Base-by-base conservation (phyloP, 176 grass and related monocot species). In the Ensete glaucum region DNA sequence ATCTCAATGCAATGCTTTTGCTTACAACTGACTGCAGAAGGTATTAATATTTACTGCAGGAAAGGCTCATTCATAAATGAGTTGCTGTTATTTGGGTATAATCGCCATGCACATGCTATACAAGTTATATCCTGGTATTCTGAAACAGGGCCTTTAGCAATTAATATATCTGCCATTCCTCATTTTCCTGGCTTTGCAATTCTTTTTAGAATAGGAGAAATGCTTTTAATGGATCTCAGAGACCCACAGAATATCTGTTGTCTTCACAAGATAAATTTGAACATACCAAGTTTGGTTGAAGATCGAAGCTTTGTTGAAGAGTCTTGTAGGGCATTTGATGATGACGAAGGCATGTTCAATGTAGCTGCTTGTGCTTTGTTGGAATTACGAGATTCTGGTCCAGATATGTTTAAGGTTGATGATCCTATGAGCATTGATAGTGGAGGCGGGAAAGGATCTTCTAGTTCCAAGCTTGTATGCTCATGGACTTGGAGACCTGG, bases 401-500 rank as follows among this genome's bases (percentile, higher is more conserved):
- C 91, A 81, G 87, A 82, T 63, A 91, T 83, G 68, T 73, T 86
- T 56, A 90, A 83, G 77, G 85, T 88, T 80, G 88, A 91, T 58
- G 87, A 81, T 89, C 92, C 78, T 62, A 99, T 99, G 95, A 88
- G 85, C 71, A 91, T 99, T 71, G 90, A 99, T 78, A 90, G 76
- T 73, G 84, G 77, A 80, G 85, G 85, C 69, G 87, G 63, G 52
- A 87, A 86, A 79, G 75, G 73, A 73, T 79, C 50, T 80, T 73
- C 83, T 15, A 82, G 87, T 84, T 79, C 79, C 77, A 99, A 80
- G 76, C 64, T 87, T 43, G 78, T 94, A 82, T 99, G 86, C 70
- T 93, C 95, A 63, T 99, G 90, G 90, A 94, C 86, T 80, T 99
- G 95, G 95, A 86, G 94, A 85, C 95, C 90, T 87, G 72, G 69